Evolutionary conservation across 176 grass and related monocot genomes (phyloP).

Genomic region (Puccinellia tenuiflora): DNA sequence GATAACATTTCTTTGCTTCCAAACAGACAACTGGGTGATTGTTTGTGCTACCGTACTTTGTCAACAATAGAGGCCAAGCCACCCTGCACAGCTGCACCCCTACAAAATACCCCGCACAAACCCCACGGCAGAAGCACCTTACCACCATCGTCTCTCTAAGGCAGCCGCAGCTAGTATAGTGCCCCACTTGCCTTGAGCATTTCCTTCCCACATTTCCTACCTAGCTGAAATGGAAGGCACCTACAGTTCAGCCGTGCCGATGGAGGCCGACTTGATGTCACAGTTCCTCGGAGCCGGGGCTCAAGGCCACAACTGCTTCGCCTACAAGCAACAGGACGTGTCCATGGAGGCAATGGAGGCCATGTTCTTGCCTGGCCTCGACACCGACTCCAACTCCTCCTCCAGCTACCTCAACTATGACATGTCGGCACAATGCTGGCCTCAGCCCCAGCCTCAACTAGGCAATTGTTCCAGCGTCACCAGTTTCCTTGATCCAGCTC

Average conservation of each 20-base stretch:
- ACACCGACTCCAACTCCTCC: conserved; percentile 44
- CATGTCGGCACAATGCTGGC: conserved; percentile 36
- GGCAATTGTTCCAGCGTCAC: conserved; percentile 20
- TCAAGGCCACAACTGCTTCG: conserved; percentile 46
- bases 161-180: background rate
- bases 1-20: conserved; percentile 18
- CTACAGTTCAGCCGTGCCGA: conserved; percentile 21
- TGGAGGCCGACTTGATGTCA: conserved; percentile 43
- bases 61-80: conserved; percentile 39
- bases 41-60: conserved; percentile 16
- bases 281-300: conserved; percentile 45
- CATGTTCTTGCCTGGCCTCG: conserved; percentile 46
- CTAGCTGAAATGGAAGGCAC: conserved; percentile 41
- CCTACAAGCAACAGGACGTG: conserved; percentile 44
- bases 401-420: conserved; percentile 36
- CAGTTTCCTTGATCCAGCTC: conserved; percentile 36
- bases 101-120: conserved; percentile 41
- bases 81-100: conserved; percentile 19
- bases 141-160: conserved; percentile 14
- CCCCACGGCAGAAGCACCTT: conserved; percentile 18
- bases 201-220: background rate
- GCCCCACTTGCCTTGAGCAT: background rate
- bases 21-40: conserved; percentile 28
- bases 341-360: conserved; percentile 38
- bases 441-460: conserved; percentile 38